Evolutionary conservation across 2,329 filamentous ascomycete genomes (phyloP), one percentile per base, ranked within the genome.

Genomic region (Lecanosticta acicola): DNA sequence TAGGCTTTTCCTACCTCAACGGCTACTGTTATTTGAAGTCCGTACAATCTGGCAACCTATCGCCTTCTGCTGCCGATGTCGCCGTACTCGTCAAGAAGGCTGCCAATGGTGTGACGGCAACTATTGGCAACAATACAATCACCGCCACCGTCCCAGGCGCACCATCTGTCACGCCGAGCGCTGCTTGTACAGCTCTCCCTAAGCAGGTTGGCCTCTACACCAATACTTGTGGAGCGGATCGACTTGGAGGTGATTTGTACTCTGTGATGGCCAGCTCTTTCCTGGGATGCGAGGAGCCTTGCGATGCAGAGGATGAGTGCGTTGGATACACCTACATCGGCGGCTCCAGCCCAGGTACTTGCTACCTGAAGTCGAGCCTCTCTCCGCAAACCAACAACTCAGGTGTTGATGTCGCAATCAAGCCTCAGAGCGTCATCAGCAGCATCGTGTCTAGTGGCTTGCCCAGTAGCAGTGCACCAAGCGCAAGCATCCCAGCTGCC

Each of bases 181-280:
- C n/a, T n/a, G 14, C 39, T 8, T 41, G 39, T 26, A 41, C 14
- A 17, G 3, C 29, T 3, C 39, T 41, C n/a, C 26, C 39, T n/a
- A 24, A 24, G 3, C 39, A 33, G n/a, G 18, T 34, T 32, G 42
- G 42, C 16, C 35, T 32, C 7, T 45, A 45, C 26, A 39, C 24
- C 4, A 34, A n/a, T 19, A 39, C 35, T 21, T 45, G 42, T 16
- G 42, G 42, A 3, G 19, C 20, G 16, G 42, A 45, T 13, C 17
- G 32, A 7, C 10, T 29, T 3, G 58, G 58, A 11, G 57, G 56
- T 3, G 56, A 62, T 38, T 43, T 60, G 13, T 37, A 26, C 32
- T 45, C 35, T 14, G 39, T 24, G 7, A 36, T 26, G 8, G 48
- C 48, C n/a, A 34, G 33, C 9, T 48, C 46, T 3, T 62, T 59